Percentiles rank a stretch among this genome's conserved stretches.
phyloP scores from a whole-genome alignment of 1,139 yeast genomes.

The Hyphopichia buzzinii region DNA sequence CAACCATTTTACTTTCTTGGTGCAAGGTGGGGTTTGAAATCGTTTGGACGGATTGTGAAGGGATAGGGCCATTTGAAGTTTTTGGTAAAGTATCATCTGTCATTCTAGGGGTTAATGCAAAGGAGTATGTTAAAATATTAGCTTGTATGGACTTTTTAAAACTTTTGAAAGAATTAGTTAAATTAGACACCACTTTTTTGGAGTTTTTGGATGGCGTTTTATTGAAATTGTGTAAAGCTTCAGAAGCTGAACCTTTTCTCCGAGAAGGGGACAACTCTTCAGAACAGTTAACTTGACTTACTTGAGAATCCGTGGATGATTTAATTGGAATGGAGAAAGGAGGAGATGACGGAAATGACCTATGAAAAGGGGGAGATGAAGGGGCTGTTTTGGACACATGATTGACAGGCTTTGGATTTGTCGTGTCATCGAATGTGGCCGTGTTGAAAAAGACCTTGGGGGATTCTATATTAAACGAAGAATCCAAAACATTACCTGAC shows the following conservation, averaged over 20 bases:
- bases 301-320: background rate
- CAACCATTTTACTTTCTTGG: background rate
- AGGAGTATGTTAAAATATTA: slow-evolving; percentile 7
- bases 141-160: slow-evolving; percentile 8
- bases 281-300: background rate
- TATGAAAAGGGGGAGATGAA: background rate
- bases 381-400: background rate
- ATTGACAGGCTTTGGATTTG: background rate
- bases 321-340: background rate
- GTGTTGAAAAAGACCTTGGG: background rate
- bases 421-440: background rate
- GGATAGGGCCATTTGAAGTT: background rate
- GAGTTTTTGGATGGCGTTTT: background rate
- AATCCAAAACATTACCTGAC: background rate
- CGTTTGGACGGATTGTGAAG: background rate
- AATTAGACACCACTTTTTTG: slow-evolving; percentile 12
- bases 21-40: background rate
- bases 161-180: slow-evolving; percentile 14
- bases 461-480: background rate
- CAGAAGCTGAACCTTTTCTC: background rate
- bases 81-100: slow-evolving; percentile 23
- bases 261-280: background rate
- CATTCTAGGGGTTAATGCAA: slow-evolving; percentile 18
- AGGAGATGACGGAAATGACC: background rate
- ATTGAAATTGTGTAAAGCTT: background rate